phyloP scores from a whole-genome alignment of 768 basidiomycete genomes.

The Cyclocybe cylindracea region DNA sequence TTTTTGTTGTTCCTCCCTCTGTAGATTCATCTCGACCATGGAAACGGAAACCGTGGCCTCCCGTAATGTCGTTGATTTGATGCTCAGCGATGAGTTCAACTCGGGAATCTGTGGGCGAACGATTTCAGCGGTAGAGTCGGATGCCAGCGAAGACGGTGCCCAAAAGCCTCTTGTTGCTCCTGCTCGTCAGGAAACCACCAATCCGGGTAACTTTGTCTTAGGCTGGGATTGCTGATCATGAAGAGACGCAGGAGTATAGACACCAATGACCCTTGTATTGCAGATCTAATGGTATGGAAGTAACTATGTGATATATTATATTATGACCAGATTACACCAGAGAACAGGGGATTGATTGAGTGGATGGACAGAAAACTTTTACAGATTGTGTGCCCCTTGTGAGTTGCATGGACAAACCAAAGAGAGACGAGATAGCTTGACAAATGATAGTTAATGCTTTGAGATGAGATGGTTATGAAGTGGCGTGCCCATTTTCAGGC shows the following conservation, averaged over 20 bases:
- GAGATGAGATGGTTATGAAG: slow-evolving; percentile 5
- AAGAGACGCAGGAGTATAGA: not conserved
- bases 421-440: slow-evolving; percentile 1
- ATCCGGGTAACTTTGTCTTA: slow-evolving; percentile 48
- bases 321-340: too few relatives aligned
- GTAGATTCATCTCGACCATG: slow-evolving; percentile 87
- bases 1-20: not conserved
- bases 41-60: slow-evolving; percentile 88
- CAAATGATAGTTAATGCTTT: slow-evolving; percentile 1
- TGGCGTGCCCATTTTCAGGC: slow-evolving; percentile 22
- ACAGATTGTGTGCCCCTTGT: too few relatives aligned
- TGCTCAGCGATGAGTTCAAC: slow-evolving; percentile 72
- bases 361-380: too few relatives aligned
- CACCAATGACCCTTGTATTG: too few relatives aligned
- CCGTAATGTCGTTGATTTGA: slow-evolving; percentile 79
- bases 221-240: slow-evolving; percentile 73
- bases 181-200: not conserved
- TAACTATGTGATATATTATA: too few relatives aligned
- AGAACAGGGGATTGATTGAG: too few relatives aligned
- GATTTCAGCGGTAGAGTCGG: slow-evolving; percentile 11
- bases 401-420: too few relatives aligned
- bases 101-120: slow-evolving; percentile 65
- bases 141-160: slow-evolving; percentile 3
- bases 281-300: too few relatives aligned
- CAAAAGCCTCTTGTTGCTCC: not conserved